Base-by-base conservation (phyloP, 768 basidiomycete genomes). In the Saitozyma podzolica region DNA sequence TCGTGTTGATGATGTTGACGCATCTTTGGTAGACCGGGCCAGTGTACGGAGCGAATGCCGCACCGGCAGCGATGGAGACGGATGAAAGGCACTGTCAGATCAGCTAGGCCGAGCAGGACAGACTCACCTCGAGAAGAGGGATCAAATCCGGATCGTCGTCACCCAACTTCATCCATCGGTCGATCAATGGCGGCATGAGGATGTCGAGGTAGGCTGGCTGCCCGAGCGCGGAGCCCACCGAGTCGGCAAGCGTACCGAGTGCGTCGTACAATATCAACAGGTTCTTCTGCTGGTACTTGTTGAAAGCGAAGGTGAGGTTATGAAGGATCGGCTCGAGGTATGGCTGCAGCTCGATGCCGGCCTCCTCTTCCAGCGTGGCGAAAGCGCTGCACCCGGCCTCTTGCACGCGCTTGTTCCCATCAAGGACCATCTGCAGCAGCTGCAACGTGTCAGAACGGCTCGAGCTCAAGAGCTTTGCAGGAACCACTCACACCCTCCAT, bases 231-330 rank as follows among this genome's bases (percentile, higher is more conserved):
- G 87, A 78, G 3, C 94, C 94, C 50, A 99, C 96, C 5, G 94
- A 92, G 75, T 99, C 96, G 8, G 96, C 96, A 43, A 99, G 83
- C 0, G 96, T 99, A 8, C 96, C 96, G 51, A 99, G 89, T n/a
- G 96, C 96, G 73, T 99, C 96, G 75, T 98, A 98, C 40, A 99
- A 82, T 63, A 98, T 99, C 68, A 99, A 85, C 85, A 98, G 88
- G 78, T 99, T 99, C 85, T 98, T 98, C 81, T 96, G 94, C 77
- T 99, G 96, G 80, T 99, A 99, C 81, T 96, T 97, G 61, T 90
- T 86, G 80, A 98, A 99, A 0, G 96, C 96, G 66, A 91, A 87
- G 43, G 98, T 94, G 57, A 99, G 84, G 80, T 97, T 97, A 58
- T 90, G 88, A 61, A 99, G 83, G 57, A 99, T 91, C 4, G 94